Percentiles rank a stretch among this genome's conserved stretches.
phyloP scores from a whole-genome alignment of 1,284 basidiomycete genomes.

The Puccinia coronata region DNA sequence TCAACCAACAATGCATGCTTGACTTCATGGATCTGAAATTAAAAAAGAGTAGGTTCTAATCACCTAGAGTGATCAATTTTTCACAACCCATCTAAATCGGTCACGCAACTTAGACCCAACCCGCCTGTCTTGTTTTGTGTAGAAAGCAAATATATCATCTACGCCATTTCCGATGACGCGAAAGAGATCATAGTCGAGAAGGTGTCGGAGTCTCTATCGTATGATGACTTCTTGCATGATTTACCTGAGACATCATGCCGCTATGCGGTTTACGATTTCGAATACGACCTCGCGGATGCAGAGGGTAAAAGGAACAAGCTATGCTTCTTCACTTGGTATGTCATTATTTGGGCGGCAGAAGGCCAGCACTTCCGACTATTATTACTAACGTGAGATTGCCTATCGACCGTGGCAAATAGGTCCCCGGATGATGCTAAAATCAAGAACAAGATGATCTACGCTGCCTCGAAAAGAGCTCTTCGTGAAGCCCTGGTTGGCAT shows the following conservation, averaged over 20 bases:
- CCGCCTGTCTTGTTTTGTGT: neutral
- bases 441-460: constrained; percentile 92
- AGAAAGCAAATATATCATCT: constrained; percentile 82
- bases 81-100: neutral
- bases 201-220: constrained; percentile 63
- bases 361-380: neutral
- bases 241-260: constrained; percentile 76
- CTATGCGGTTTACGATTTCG: constrained; percentile 92
- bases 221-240: constrained; percentile 75
- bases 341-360: constrained; percentile 41
- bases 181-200: constrained; percentile 78
- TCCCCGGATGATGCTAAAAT: constrained; percentile 82
- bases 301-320: constrained; percentile 88
- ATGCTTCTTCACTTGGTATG: constrained; percentile 76
- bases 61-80: neutral
- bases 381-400: neutral
- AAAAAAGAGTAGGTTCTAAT: constrained; percentile 65
- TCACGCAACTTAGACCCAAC: neutral
- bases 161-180: constrained; percentile 68
- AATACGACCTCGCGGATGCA: constrained; percentile 69
- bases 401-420: constrained; percentile 63
- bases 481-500: constrained; percentile 72
- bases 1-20: constrained; percentile 67
- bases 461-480: constrained; percentile 86
- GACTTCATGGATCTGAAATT: constrained; percentile 77